phyloP scores from a whole-genome alignment of 208 protist genomes.

The Trypanosomatidae sp. region DNA sequence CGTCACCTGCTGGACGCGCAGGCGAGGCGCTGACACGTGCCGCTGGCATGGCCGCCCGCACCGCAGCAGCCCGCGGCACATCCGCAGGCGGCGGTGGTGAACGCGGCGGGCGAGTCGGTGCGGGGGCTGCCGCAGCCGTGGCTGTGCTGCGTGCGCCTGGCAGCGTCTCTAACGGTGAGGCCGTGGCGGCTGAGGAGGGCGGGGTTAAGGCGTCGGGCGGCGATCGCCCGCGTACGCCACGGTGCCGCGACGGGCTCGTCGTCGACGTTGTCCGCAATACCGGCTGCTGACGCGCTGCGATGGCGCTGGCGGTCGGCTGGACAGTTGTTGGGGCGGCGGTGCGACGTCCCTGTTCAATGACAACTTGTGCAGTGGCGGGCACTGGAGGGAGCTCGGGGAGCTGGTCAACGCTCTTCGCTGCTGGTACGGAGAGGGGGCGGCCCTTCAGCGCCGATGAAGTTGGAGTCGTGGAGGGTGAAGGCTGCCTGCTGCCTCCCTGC shows the following conservation, averaged over 20 bases:
- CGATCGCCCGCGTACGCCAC: no score
- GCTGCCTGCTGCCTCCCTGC: no score
- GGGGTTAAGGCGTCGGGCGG: no score
- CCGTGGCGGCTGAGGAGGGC: slow-evolving; percentile 1
- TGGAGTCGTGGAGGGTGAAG: background rate
- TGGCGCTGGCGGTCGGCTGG: background rate
- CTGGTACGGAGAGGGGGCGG: background rate
- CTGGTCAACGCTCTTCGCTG: background rate
- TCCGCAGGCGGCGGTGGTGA: background rate
- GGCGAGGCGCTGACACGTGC: background rate
- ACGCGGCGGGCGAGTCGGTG: background rate
- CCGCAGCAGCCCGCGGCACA: background rate
- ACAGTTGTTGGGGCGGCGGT: no score
- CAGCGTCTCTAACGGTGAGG: background rate
- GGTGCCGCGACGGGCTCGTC: no score
- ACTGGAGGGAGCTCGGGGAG: background rate
- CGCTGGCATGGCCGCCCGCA: background rate
- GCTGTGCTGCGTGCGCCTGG: no score
- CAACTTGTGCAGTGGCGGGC: background rate
- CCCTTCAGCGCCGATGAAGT: no score
- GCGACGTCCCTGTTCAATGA: background rate
- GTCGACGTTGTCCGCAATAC: background rate
- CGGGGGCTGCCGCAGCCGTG: no score
- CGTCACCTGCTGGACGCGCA: background rate
- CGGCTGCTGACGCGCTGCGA: background rate